A percentile compares a stretch with the other conserved stretches of the same genome.
These are phyloP conservation scores for Euptelea pleiosperma DNA, from an alignment of 164 flowering plant species.

Conservation along the genomic window DNA sequence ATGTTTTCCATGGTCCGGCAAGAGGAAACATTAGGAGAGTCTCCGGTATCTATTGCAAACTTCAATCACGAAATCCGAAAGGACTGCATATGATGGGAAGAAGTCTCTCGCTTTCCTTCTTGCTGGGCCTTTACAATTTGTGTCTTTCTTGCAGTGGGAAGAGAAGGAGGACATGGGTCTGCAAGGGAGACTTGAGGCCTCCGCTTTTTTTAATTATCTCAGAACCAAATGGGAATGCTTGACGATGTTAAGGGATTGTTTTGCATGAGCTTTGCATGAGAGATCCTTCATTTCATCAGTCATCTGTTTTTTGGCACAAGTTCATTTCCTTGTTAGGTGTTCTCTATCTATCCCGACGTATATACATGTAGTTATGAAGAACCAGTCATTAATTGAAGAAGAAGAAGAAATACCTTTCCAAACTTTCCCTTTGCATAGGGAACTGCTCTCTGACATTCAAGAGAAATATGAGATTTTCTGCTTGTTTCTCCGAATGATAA, in stretches of 20 bases:
- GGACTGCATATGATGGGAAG: no score
- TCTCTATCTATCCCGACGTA: no score
- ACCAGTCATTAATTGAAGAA: neutral
- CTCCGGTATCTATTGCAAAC: no score
- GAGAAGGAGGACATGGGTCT: no score
- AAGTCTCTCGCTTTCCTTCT: no score
- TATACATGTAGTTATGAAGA: neutral
- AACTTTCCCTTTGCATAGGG: slow-evolving; percentile 53
- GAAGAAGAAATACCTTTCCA: slow-evolving; percentile 42
- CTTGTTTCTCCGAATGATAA: slow-evolving; percentile 34
- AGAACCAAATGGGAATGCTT: slow-evolving; percentile 60
- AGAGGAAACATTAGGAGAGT: no score
- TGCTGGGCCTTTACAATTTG: no score
- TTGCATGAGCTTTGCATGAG: slow-evolving; percentile 48
- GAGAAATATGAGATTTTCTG: slow-evolving; percentile 51
- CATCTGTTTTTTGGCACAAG: slow-evolving; percentile 34
- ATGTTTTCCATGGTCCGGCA: no score
- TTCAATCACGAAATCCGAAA: no score
- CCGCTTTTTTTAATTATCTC: neutral
- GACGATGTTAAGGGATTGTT: slow-evolving; percentile 46
- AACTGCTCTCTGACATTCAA: slow-evolving; percentile 40
- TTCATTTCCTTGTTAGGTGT: neutral
- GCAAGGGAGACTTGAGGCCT: no score
- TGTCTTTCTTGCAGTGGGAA: no score
- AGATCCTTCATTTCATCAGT: slow-evolving; percentile 51